phyloP scores from a whole-genome alignment of 352 stramenopile genomes.

The Globisporangium canariense region DNA sequence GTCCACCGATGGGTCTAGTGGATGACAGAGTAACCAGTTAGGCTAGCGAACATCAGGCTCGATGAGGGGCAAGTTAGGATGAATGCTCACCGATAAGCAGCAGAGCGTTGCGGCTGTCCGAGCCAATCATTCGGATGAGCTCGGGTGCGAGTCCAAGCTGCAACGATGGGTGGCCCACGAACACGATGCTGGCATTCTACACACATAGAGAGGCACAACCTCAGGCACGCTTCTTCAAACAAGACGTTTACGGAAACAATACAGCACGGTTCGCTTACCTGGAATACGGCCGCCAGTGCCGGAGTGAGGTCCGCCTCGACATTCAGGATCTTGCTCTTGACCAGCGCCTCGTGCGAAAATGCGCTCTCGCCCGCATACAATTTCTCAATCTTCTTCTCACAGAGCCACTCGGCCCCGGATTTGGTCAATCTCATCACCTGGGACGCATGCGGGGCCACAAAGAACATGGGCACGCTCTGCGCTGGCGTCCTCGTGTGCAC shows the following conservation, averaged over 20 bases:
- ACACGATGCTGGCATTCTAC: slow-evolving; percentile 72
- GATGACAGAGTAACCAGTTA: no score
- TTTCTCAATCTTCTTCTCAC: slow-evolving; percentile 81
- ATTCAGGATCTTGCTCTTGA: slow-evolving; percentile 50
- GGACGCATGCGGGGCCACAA: slow-evolving; percentile 55
- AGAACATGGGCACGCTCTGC: slow-evolving; percentile 45
- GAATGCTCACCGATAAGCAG: slow-evolving; percentile 53
- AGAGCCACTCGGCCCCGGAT: slow-evolving; percentile 72
- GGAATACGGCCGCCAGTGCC: slow-evolving; percentile 42
- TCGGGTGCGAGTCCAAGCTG: slow-evolving; percentile 50
- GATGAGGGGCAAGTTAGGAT: no score
- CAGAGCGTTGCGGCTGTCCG: slow-evolving; percentile 62
- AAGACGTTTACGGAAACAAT: not conserved
- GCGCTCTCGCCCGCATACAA: slow-evolving; percentile 67
- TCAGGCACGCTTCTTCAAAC: not conserved
- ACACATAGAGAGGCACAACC: not conserved
- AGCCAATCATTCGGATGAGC: slow-evolving; percentile 53
- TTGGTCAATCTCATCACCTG: slow-evolving; percentile 52
- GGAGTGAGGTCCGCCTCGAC: slow-evolving; percentile 39
- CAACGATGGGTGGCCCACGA: slow-evolving; percentile 66
- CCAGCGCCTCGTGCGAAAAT: slow-evolving; percentile 60
- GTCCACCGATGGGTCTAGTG: slow-evolving; percentile 59
- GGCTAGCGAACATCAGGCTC: no score
- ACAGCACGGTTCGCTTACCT: slow-evolving; percentile 31
- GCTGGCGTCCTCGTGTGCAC: slow-evolving; percentile 39